Base-by-base conservation (phyloP, 2,329 filamentous ascomycete species). In the Fusarium lyarnte region DNA sequence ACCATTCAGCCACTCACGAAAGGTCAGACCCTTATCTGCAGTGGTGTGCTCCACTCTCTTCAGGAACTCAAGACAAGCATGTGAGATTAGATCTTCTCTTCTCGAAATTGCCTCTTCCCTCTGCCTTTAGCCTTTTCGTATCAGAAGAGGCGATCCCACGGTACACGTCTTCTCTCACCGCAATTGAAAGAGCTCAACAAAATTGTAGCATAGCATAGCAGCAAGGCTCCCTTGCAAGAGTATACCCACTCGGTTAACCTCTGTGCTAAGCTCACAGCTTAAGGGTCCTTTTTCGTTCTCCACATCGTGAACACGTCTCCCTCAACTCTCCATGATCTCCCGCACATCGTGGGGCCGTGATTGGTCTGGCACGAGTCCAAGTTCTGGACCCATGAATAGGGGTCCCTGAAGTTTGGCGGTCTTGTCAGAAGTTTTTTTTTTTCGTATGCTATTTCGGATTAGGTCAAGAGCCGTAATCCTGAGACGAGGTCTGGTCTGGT, bases 381-480 rank as follows among this genome's bases (percentile, higher is more conserved):
- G 54, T 58, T 62, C 63, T 77, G 74, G 74, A 74, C 75, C 75
- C 75, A 71, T 77, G 77, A 74, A 72, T 46, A 65, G 57, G 58
- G 60, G 63, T 57, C 60, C 63, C 42, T 64, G 39, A 33, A 27
- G 27, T 33, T 39, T 59, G 58, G 59, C 25, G 35, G 60, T 58
- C 54, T 63, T 29, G 38, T 62, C 45, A 64, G 29, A 25, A 51
- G 13, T 36, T 53, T 55, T 52, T 61, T 51, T 59, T 45, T 52
- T 70, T 69, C 60, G 51, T 43, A 70, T 74, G 63, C 73, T 73
- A 69, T 61, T 29, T 64, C 75, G 43, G 47, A 75, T 77, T 74
- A 65, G 75, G 74, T 63, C 69, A 73, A 73, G 73, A 29, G 47
- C 54, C 51, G 41, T 43, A 27, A 61, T 65, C 45, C 62, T 66